Evolutionary conservation across 2,329 filamentous ascomycete species (phyloP).

Genomic region (Akanthomyces uredinophilus): DNA sequence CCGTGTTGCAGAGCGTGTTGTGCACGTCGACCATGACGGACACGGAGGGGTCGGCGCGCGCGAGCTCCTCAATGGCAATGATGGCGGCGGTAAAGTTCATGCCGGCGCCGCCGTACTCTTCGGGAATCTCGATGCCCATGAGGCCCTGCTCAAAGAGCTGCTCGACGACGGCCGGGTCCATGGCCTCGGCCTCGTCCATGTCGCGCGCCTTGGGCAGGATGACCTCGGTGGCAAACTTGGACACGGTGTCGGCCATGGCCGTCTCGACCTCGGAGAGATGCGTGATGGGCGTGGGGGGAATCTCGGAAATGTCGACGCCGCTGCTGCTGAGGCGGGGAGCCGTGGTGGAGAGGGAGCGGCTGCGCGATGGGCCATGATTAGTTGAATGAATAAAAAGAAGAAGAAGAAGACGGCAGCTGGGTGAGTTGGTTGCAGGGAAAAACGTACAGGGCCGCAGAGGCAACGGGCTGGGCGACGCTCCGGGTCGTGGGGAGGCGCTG

Average conservation of each 20-base stretch:
- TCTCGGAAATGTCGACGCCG: conserved; percentile 61
- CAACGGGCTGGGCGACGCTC: conserved; percentile 20
- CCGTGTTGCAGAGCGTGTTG: conserved; percentile 96
- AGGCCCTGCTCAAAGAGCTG: conserved; percentile 95
- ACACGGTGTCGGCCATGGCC: conserved; percentile 84
- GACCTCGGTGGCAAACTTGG: conserved; percentile 83
- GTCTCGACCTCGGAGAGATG: conserved; percentile 86
- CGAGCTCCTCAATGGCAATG: conserved; percentile 94
- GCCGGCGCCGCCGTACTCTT: conserved; percentile 91
- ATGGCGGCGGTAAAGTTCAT: conserved; percentile 99
- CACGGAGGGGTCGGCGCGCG: conserved; percentile 88
- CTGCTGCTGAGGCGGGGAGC: conserved; percentile 37
- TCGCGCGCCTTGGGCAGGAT: conserved; percentile 88
- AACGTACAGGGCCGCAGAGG: conserved; percentile 25
- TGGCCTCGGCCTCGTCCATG: conserved; percentile 94
- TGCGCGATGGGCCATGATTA: conserved; percentile 14
- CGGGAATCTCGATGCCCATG: conserved; percentile 96
- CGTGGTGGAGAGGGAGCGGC: conserved; percentile 58
- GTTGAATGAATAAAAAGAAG: too few species aligned
- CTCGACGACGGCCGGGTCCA: conserved; percentile 85
- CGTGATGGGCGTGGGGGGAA: conserved; percentile 87
- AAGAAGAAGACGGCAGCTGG: too few species aligned
- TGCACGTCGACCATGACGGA: conserved; percentile 95
- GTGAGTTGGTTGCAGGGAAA: too few species aligned
- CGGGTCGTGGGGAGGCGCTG: conserved; percentile 24